Evolutionary conservation across 768 basidiomycete species (phyloP).

Genomic region (Flagelloscypha sp.): DNA sequence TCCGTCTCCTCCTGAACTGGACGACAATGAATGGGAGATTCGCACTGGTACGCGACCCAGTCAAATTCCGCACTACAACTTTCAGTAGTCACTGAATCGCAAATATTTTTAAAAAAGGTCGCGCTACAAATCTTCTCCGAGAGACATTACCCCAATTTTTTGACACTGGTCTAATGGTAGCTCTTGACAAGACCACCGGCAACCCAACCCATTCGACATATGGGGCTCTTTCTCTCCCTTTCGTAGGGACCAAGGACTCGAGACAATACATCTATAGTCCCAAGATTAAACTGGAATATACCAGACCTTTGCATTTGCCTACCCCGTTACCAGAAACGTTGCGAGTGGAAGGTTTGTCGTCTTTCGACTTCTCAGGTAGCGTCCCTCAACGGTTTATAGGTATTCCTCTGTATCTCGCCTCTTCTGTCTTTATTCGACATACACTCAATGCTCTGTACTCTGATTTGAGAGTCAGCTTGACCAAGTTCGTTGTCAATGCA

Average conservation of each 20-base stretch:
- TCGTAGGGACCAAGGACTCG: constrained; percentile 27
- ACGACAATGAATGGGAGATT: constrained; percentile 73
- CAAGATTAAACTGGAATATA: constrained; percentile 54
- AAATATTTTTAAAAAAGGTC: constrained; percentile 34
- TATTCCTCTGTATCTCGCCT: constrained; percentile 63
- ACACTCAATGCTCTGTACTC: constrained; percentile 71
- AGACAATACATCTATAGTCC: constrained; percentile 53
- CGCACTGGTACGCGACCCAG: constrained; percentile 53
- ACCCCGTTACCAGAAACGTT: constrained; percentile 63
- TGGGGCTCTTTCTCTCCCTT: constrained; percentile 11
- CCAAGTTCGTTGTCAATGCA: constrained; percentile 35
- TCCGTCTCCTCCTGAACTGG: constrained; percentile 27
- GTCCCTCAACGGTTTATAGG: constrained; percentile 30
- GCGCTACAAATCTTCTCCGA: constrained; percentile 60
- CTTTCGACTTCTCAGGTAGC: not conserved
- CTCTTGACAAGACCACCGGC: constrained; percentile 39
- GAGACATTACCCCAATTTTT: constrained; percentile 71
- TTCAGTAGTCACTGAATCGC: constrained; percentile 1
- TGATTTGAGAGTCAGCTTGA: constrained; percentile 49
- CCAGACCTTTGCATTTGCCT: constrained; percentile 58
- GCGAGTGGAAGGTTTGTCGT: constrained; percentile 54
- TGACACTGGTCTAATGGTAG: constrained; percentile 51
- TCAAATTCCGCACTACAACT: constrained; percentile 2
- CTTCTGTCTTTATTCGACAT: constrained; percentile 60
- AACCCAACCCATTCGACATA: constrained; percentile 19